A percentile compares a stretch with the other conserved stretches of the same genome.
phyloP scores from a whole-genome alignment of 805 yeast genomes.

The Monosporozyma unispora region DNA sequence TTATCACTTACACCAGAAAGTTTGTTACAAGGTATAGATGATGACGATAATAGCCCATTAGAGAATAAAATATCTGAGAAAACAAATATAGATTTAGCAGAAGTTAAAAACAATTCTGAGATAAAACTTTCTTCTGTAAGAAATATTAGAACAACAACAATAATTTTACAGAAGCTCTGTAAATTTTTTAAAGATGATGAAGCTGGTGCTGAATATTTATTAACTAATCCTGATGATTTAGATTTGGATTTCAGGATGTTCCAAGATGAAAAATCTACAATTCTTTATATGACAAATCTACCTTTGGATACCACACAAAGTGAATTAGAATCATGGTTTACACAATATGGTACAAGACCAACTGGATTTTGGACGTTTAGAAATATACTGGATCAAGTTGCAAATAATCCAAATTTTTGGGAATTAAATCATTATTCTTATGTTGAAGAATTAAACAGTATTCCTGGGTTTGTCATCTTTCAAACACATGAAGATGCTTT shows the following conservation, averaged over 20 bases:
- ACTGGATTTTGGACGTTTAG: slow-evolving; percentile 83
- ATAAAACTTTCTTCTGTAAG: background rate
- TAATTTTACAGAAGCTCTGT: background rate
- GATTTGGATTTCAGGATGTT: slow-evolving; percentile 65
- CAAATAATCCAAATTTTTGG: slow-evolving; percentile 15
- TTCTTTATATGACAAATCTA: slow-evolving; percentile 69
- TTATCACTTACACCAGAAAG: background rate
- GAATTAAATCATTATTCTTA: slow-evolving; percentile 24
- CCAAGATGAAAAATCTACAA: slow-evolving; percentile 61
- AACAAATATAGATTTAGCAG: background rate
- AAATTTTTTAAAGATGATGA: background rate
- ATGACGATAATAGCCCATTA: background rate
- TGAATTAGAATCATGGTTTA: slow-evolving; percentile 85
- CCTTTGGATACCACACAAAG: slow-evolving; percentile 84
- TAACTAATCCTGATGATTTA: slow-evolving; percentile 69
- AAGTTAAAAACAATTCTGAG: background rate
- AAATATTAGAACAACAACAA: background rate
- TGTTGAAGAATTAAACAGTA: slow-evolving; percentile 40
- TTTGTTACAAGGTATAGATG: background rate
- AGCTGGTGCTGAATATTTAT: slow-evolving; percentile 33
- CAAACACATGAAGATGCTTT: slow-evolving; percentile 78
- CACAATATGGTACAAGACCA: slow-evolving; percentile 78
- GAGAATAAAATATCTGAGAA: background rate
- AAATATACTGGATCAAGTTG: slow-evolving; percentile 34
- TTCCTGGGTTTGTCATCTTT: slow-evolving; percentile 79